Base-by-base conservation (phyloP, 441 rosid genomes). In the Gossypium schwendimanii region DNA sequence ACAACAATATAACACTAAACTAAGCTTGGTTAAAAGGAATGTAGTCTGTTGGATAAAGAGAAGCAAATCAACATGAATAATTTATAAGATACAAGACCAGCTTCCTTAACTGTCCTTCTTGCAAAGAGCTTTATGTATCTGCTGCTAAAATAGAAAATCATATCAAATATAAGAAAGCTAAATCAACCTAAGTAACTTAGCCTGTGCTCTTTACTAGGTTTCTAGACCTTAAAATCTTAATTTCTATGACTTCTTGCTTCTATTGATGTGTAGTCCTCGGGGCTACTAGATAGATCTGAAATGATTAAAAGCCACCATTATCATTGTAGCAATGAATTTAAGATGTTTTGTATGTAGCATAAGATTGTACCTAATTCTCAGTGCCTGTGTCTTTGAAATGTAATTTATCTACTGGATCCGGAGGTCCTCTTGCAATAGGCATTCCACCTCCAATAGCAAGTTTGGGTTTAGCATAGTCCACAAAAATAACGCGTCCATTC, bases 371-470 rank as follows among this genome's bases (percentile, higher is more conserved):
- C 52, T 58, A 9, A 53, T 55, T 66, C 47, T 71, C 55, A 54
- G n/a, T 18, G 55, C 31, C 21, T 62, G 41, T 18, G 47, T 15
- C 57, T 17, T 11, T 8, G 60, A 64, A 69, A 26, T n/a, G 60
- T 3, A 47, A 17, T 24, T 49, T 28, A 36, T 31, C 2, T 12
- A 39, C 72, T 21, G 82, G 79, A 61, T 81, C 79, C 21, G 98
- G 98, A 63, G 98, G 96, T 76, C 98, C 98, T 76, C 96, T 87
- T 33, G 97, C 98, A 70, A 90, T 84, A 20, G 89, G 93, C 75
- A 81, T 70, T 71, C 85, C 87, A 7, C 79, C 81, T 39, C 72
- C 76, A 58, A 18, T 60, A 31, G 62, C 68, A 33, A 15, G 66
- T 45, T 62, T 84, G 23, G 85, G 85, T 80, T 89, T 94, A 15